Evolutionary conservation across 371 early-diverging fungal genomes (phyloP), one percentile per base, ranked within the genome.

Genomic region (Lichtheimia ramosa): DNA sequence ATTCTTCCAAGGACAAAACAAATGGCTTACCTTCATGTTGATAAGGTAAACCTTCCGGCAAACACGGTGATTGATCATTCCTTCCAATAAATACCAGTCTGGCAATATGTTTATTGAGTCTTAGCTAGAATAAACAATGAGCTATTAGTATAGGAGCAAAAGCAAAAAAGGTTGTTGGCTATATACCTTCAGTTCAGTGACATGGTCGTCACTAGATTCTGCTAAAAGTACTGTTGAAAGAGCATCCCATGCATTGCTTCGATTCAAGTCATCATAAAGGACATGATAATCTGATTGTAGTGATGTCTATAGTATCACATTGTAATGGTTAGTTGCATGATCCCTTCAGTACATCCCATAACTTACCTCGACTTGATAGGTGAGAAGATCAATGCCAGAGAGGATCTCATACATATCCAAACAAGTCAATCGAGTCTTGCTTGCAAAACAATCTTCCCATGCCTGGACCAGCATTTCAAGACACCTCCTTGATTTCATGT

Each of bases 1-100:
- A 6, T 8, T 34, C 34, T 4, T 8, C 10, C 34, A 39, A 23
- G 15, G 13, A 3, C 13, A 23, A n/a, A n/a, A 28, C 28, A 25
- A 42, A 24, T 34, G n/a, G 16, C 49, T 49, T 63, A 65, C 70
- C 73, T 63, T 58, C 59, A 50, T 86, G 86, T 56, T 86, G 86
- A 61, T 84, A 84, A 0, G 86, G 86, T 1, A 81, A 68, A 13
- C 80, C 81, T 41, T 82, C 83, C 5, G 83, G 64, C 3, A 68
- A 61, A 14, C 75, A 68, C n/a, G 80, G 79, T 41, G 79, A 73
- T 16, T 71, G 54, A 23, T 64, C 69, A 39, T 70, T 73, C 43
- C 74, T 81, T 20, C 84, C 86, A 21, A 81, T 70, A 66, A 77
- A 82, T 3, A 61, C 74, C 8, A 84, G 50, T 42, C 82, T 77